Conservation (phyloP, 2,329 filamentous ascomycete species). For the Venturia pyrina region DNA sequence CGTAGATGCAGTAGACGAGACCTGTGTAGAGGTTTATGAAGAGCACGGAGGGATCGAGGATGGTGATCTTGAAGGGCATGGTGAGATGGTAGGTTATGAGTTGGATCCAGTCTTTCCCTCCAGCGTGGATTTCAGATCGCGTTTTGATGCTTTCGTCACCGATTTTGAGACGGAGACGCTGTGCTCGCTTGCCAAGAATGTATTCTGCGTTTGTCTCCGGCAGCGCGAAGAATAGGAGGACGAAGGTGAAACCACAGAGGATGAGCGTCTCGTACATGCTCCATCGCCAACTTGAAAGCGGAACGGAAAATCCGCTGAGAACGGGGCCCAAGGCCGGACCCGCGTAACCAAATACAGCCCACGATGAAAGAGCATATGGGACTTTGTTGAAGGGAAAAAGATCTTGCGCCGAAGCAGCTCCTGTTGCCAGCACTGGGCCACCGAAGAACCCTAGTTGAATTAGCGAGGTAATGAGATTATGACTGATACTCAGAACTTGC, state of each 20-base stretch:
- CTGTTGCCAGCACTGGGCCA: slow-evolving; percentile 11
- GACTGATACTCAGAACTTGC: not conserved
- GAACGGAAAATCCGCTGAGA: slow-evolving; percentile 11
- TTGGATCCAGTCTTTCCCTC: slow-evolving; percentile 8
- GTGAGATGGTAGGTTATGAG: slow-evolving; percentile 7
- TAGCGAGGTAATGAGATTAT: not conserved
- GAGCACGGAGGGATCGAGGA: slow-evolving; percentile 11
- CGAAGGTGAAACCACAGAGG: slow-evolving; percentile 7
- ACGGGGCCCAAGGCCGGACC: slow-evolving; percentile 10
- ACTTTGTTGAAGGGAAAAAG: slow-evolving; percentile 12
- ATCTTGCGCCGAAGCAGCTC: slow-evolving; percentile 9
- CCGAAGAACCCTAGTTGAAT: slow-evolving; percentile 11
- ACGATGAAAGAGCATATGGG: slow-evolving; percentile 12
- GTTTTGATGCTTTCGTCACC: slow-evolving; percentile 9
- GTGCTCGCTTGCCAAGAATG: slow-evolving; percentile 11
- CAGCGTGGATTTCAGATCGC: slow-evolving; percentile 7
- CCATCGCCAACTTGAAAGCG: slow-evolving; percentile 12
- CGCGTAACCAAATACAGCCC: slow-evolving; percentile 9
- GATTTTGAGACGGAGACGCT: slow-evolving; percentile 9
- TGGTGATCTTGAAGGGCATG: slow-evolving; percentile 11
- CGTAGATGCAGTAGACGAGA: slow-evolving; percentile 12
- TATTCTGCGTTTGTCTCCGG: slow-evolving; percentile 12
- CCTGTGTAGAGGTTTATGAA: slow-evolving; percentile 13
- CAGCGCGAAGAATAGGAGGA: slow-evolving; percentile 12
- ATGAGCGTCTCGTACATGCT: slow-evolving; percentile 11